Percentiles rank a stretch among this genome's conserved stretches.
Conservation (phyloP, 176 grass and related monocot species). For the Phoenix roebelenii region DNA sequence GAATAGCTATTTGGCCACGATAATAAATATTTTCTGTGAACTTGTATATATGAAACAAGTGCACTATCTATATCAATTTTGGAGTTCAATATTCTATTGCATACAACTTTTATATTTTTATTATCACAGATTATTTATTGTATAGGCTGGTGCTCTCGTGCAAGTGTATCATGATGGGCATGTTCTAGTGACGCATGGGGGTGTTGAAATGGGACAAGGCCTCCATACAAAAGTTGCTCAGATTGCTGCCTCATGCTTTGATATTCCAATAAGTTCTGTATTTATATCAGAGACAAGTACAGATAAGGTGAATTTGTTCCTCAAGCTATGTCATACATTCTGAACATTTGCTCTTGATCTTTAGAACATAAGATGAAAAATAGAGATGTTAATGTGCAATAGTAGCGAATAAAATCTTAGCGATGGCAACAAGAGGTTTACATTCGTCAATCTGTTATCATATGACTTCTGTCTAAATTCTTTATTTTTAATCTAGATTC, state of each 20-base stretch:
- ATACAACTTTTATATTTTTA: too few relatives aligned
- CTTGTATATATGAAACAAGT: too few relatives aligned
- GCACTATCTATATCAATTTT: too few relatives aligned
- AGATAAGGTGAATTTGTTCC: slow-evolving; percentile 63
- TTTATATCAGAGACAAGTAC: slow-evolving; percentile 99
- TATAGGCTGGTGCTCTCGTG: slow-evolving; percentile 85
- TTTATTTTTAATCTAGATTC: slow-evolving; percentile 51
- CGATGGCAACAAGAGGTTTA: too few relatives aligned
- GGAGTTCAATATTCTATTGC: too few relatives aligned
- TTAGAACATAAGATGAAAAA: too few relatives aligned
- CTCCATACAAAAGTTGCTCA: slow-evolving; percentile 97
- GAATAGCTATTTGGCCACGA: too few relatives aligned
- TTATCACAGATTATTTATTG: slow-evolving; percentile 25
- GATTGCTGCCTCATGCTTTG: slow-evolving; percentile 72
- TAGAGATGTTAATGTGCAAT: too few relatives aligned
- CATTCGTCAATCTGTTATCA: too few relatives aligned
- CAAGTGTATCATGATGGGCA: slow-evolving; percentile 95
- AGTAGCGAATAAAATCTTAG: too few relatives aligned
- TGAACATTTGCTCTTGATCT: neutral
- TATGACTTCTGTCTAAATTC: neutral
- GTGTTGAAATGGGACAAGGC: slow-evolving; percentile 98
- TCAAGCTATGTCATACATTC: neutral
- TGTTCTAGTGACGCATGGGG: slow-evolving; percentile 95
- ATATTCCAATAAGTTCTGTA: slow-evolving; percentile 78
- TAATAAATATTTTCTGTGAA: too few relatives aligned